These are phyloP conservation scores for Cadophora luteo-olivacea DNA, from an alignment of 2,329 filamentous ascomycete genomes.

Conservation along the genomic window DNA sequence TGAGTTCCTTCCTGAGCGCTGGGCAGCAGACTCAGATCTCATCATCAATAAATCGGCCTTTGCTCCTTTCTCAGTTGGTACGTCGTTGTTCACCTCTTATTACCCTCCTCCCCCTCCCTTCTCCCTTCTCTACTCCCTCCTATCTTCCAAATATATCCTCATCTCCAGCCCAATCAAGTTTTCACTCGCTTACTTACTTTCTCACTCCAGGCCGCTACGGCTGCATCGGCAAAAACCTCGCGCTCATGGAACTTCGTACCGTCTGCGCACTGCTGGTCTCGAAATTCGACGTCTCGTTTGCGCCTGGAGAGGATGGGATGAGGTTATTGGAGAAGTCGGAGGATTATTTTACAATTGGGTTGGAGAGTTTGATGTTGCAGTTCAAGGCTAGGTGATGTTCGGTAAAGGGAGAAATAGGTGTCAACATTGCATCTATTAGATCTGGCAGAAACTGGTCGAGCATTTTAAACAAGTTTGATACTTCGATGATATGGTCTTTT, in stretches of 20 bases:
- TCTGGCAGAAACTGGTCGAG: too few species aligned
- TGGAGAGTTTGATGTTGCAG: slow-evolving; percentile 30
- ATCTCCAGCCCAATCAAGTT: background rate
- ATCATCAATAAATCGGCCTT: slow-evolving; percentile 38
- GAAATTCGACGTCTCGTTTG: slow-evolving; percentile 32
- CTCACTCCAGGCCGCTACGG: slow-evolving; percentile 24
- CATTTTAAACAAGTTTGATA: too few species aligned
- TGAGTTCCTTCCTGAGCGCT: slow-evolving; percentile 37
- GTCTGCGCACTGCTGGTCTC: slow-evolving; percentile 29
- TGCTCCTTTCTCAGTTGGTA: slow-evolving; percentile 42
- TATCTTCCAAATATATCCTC: background rate
- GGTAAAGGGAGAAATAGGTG: too few species aligned
- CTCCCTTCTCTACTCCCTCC: background rate
- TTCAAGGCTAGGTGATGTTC: slow-evolving; percentile 23
- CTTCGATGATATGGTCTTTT: too few species aligned
- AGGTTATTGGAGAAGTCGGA: slow-evolving; percentile 27
- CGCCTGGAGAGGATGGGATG: slow-evolving; percentile 31
- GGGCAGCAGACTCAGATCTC: slow-evolving; percentile 34
- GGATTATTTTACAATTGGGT: slow-evolving; percentile 32
- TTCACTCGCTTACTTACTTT: background rate
- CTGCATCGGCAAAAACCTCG: slow-evolving; percentile 36
- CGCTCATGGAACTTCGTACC: slow-evolving; percentile 34
- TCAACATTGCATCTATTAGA: too few species aligned
- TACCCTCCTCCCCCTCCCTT: background rate
- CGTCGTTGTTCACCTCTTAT: slow-evolving; percentile 2